Evolutionary conservation across 2,329 filamentous ascomycete species (phyloP).

Genomic region (Cryphonectria naterciae): DNA sequence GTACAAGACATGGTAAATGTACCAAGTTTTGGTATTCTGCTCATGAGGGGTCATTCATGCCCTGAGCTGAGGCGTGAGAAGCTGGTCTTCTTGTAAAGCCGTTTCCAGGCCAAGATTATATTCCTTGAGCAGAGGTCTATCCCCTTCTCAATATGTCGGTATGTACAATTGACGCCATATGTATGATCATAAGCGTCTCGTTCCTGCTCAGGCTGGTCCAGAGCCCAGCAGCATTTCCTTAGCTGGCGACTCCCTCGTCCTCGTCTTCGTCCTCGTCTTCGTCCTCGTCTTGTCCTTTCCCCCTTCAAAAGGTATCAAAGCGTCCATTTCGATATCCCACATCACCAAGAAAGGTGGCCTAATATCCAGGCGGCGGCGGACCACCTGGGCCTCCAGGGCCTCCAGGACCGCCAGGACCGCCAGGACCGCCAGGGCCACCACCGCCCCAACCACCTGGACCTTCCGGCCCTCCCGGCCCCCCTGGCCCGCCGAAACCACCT

Average conservation of each 20-base stretch:
- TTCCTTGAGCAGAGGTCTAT: background rate
- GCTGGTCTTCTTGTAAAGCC: background rate
- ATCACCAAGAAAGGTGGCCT: background rate
- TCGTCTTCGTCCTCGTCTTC: background rate
- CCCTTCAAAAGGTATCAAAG: background rate
- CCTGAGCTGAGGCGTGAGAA: background rate
- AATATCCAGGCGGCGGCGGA: constrained; percentile 5
- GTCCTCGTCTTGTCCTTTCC: background rate
- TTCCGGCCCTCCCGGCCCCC: background rate
- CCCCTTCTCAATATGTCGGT: background rate
- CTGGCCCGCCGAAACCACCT: constrained; percentile 12
- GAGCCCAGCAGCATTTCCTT: background rate
- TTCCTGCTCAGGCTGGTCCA: background rate
- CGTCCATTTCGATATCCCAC: background rate
- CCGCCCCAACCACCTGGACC: constrained; percentile 12
- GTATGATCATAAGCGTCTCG: background rate
- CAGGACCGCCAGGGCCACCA: constrained; percentile 1
- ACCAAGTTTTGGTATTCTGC: background rate
- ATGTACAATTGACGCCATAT: background rate
- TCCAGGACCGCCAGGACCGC: background rate
- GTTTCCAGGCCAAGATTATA: background rate
- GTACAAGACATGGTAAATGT: background rate
- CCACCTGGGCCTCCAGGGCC: constrained; percentile 15
- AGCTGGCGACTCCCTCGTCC: background rate
- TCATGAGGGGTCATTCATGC: background rate